Percentiles rank a stretch among this genome's conserved stretches.
These are phyloP conservation scores for Melanomma pulvis-pyrius DNA, from an alignment of 495 filamentous ascomycete genomes.

Conservation along the genomic window DNA sequence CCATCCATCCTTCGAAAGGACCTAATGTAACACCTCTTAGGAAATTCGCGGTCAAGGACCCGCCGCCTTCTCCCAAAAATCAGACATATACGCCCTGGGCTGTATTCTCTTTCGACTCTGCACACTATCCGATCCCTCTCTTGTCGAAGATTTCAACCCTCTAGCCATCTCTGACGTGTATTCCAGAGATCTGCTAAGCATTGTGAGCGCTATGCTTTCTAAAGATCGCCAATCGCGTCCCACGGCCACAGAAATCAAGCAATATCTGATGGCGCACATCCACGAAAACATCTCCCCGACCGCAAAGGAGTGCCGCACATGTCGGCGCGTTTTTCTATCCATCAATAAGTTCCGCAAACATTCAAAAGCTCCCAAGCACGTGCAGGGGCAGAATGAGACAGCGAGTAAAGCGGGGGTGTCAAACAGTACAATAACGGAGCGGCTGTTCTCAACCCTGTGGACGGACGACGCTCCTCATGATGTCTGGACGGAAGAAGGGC, in stretches of 20 bases:
- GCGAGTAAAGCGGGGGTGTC: too few relatives aligned
- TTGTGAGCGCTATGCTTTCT: constrained; percentile 8
- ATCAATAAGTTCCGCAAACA: not conserved
- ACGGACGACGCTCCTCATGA: too few relatives aligned
- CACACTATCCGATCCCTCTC: not conserved
- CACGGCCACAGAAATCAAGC: not conserved
- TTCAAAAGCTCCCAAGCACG: constrained; percentile 1
- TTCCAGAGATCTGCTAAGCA: not conserved
- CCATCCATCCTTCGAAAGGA: too few relatives aligned
- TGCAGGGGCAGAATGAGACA: not conserved
- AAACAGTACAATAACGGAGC: too few relatives aligned
- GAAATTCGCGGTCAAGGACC: constrained; percentile 1
- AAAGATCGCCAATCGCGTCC: not conserved
- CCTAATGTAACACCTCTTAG: not conserved
- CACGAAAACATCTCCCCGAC: not conserved
- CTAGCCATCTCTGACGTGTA: not conserved
- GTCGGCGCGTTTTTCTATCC: not conserved
- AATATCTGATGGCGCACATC: not conserved
- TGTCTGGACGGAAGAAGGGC: not conserved
- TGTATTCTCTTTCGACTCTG: constrained; percentile 9
- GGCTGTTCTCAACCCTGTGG: too few relatives aligned
- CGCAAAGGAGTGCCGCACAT: constrained; percentile 1
- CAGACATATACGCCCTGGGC: constrained; percentile 23
- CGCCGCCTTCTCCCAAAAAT: constrained; percentile 16
- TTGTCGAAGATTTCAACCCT: constrained; percentile 1